Evolutionary conservation across 2,329 filamentous ascomycete genomes (phyloP), one percentile per base, ranked within the genome.

Genomic region (Xylaria sp.): DNA sequence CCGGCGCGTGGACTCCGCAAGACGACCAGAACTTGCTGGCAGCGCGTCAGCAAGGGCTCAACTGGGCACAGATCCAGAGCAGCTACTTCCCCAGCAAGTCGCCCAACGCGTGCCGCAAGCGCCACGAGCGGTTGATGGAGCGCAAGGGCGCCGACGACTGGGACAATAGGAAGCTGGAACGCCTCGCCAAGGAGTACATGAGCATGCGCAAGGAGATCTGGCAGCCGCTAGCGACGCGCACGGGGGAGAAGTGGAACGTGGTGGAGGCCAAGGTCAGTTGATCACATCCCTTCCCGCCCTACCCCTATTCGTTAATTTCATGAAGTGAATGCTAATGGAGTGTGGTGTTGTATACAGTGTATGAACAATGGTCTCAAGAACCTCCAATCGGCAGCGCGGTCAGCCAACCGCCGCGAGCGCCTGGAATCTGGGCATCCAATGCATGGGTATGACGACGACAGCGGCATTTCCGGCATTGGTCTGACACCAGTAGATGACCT

Each of bases 291-390:
- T 38, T 41, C 20, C n/a, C 24, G n/a, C 39, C 34, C 8, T 34
- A 45, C 34, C 18, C 19, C 21, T 22, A 40, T 41, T 24, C 22
- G 2, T 16, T 4, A 16, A 38, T 7, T 39, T 22, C 41, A 29
- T 26, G 9, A 34, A 17, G 9, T 22, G 5, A 20, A 13, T 46
- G 44, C 49, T 45, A 53, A 47, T 40, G 38, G 44, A n/a, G 20
- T 11, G 2, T 37, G 26, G n/a, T 38, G 44, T 34, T 9, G 42
- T 40, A 17, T 17, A 43, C 61, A 93, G 90, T 91, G 89, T 74
- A 90, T 94, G 86, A 86, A 89, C 70, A 89, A 89, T 67, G 90
- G 91, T 34, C 77, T 93, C 64, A 93, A 92, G 75, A 92, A 90
- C 71, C 81, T 94, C 53, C 86, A 88, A 69, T 85, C 86, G 63